Conservation (phyloP, 163 green algal species). For the Chlorella variabilis region DNA sequence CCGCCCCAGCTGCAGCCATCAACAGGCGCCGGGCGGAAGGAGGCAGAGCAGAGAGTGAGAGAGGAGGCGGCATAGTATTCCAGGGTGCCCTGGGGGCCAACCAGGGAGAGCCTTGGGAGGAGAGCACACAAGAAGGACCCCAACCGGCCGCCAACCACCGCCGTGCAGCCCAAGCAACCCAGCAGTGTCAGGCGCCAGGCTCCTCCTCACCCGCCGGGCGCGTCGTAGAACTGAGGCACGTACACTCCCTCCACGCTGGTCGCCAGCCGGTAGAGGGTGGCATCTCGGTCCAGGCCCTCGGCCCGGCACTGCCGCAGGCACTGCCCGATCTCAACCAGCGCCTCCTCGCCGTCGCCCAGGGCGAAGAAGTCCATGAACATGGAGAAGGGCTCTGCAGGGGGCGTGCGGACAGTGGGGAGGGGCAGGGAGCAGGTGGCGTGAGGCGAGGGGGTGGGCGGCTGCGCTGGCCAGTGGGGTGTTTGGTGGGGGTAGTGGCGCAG, state of each 20-base stretch:
- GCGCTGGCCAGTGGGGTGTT: too few species aligned
- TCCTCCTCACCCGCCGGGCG: conserved; percentile 51
- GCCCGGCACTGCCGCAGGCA: conserved; percentile 61
- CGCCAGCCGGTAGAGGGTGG: conserved; percentile 64
- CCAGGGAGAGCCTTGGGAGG: too few species aligned
- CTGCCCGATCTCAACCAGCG: conserved; percentile 71
- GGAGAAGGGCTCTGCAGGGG: conserved; percentile 66
- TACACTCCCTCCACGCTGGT: conserved; percentile 72
- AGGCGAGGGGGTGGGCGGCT: too few species aligned
- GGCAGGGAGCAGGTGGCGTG: too few species aligned
- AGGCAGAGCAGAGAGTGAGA: not conserved
- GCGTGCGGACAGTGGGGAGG: too few species aligned
- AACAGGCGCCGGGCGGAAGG: too few species aligned
- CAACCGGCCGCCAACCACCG: too few species aligned
- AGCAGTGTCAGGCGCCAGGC: too few species aligned
- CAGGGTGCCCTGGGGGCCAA: too few species aligned
- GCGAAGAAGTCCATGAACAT: conserved; percentile 83
- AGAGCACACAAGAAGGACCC: too few species aligned
- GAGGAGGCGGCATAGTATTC: not conserved
- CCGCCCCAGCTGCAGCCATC: conserved; percentile 57
- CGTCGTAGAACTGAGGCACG: conserved; percentile 80
- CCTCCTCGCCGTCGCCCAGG: conserved; percentile 75
- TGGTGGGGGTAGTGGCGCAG: too few species aligned
- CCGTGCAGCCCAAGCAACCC: too few species aligned
- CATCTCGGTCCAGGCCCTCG: conserved; percentile 57